Percentiles rank a stretch among this genome's conserved stretches.
phyloP scores from a whole-genome alignment of 768 basidiomycete genomes.

The Tylopilus sp. region DNA sequence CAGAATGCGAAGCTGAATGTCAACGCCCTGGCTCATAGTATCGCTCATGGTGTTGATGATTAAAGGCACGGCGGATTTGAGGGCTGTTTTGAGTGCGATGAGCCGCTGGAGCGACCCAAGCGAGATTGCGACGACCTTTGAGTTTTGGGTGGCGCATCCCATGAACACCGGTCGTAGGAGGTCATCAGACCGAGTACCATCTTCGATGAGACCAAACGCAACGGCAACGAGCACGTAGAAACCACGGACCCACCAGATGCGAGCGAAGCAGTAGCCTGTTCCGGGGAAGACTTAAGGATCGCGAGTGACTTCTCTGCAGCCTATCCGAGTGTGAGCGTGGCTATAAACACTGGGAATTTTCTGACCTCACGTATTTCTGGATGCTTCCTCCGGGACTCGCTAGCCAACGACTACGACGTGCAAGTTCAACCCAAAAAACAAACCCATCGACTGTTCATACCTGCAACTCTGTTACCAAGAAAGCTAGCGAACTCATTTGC shows the following conservation, averaged over 20 bases:
- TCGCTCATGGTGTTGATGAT: constrained; percentile 84
- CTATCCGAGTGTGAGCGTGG: constrained; percentile 34
- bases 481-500: constrained; percentile 66
- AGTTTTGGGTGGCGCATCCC: constrained; percentile 90
- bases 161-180: constrained; percentile 87
- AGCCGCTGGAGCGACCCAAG: constrained; percentile 89
- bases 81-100: constrained; percentile 82
- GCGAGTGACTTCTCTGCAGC: constrained; percentile 87
- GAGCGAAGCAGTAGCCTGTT: constrained; percentile 67
- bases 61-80: constrained; percentile 69
- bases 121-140: constrained; percentile 91
- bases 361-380: constrained; percentile 90
- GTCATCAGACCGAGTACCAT: constrained; percentile 76
- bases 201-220: constrained; percentile 34
- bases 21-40: constrained; percentile 91
- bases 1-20: constrained; percentile 91
- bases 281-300: constrained; percentile 77
- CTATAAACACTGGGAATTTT: neutral
- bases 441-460: constrained; percentile 27
- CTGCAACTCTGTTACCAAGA: constrained; percentile 74
- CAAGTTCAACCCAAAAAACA: neutral
- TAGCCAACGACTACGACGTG: constrained; percentile 67
- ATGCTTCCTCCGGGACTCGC: constrained; percentile 84
- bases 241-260: constrained; percentile 59
- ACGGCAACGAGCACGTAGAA: neutral